A percentile compares a stretch with the other conserved stretches of the same genome.
Evolutionary conservation across 2,329 filamentous ascomycete genomes (phyloP).

Genomic region (Pseudocercospora cruenta): DNA sequence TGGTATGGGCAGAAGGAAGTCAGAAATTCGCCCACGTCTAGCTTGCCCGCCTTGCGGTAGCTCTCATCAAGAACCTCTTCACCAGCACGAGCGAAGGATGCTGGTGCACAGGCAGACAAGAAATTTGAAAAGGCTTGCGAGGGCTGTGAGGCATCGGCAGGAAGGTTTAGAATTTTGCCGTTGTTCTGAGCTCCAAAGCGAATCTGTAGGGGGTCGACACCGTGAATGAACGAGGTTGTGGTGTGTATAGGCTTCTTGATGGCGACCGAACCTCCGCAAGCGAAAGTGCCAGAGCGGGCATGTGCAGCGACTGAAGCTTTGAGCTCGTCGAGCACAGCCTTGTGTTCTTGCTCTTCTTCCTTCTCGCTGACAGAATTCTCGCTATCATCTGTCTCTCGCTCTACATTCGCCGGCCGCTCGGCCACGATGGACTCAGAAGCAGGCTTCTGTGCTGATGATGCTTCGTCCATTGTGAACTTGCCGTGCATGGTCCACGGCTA

Average conservation of each 20-base stretch:
- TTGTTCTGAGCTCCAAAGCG: conserved; percentile 6
- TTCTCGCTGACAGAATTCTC: not conserved
- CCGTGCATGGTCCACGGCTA: not conserved
- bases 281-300: conserved; percentile 14
- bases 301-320: conserved; percentile 9
- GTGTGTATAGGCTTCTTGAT: not conserved
- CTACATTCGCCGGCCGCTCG: not conserved
- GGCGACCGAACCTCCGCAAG: conserved; percentile 9
- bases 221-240: not conserved
- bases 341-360: not conserved
- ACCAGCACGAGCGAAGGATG: conserved; percentile 53
- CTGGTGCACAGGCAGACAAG: conserved; percentile 42
- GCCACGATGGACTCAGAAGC: not conserved
- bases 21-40: conserved; percentile 53
- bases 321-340: conserved; percentile 1
- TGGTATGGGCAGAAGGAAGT: conserved; percentile 56
- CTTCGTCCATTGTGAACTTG: not conserved
- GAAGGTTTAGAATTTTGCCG: not conserved
- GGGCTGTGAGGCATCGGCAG: not conserved
- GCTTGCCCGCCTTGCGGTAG: conserved; percentile 58
- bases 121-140: conserved; percentile 14
- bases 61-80: conserved; percentile 56
- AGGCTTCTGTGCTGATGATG: not conserved
- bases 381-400: not conserved
- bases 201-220: conserved; percentile 3